Percentiles rank a stretch among this genome's conserved stretches.
Conservation (phyloP, 2,329 filamentous ascomycete genomes). For the Ophiostoma quercus region DNA sequence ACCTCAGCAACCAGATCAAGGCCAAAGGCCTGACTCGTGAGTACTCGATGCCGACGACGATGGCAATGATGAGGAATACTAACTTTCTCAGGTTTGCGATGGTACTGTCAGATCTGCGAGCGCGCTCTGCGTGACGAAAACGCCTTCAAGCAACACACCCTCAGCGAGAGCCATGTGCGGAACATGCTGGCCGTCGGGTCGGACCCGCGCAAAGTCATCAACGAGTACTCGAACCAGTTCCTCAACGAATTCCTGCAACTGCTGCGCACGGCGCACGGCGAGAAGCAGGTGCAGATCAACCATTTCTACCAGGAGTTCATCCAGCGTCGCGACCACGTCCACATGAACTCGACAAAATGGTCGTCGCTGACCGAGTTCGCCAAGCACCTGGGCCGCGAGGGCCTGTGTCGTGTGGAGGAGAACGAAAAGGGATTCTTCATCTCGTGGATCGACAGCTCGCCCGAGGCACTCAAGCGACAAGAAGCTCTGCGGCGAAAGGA, state of each 20-base stretch:
- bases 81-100: slow-evolving; percentile 65
- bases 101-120: slow-evolving; percentile 84
- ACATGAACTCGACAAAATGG: slow-evolving; percentile 94
- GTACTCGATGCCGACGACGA: slow-evolving; percentile 11
- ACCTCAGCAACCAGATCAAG: slow-evolving; percentile 87
- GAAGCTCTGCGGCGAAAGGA: slow-evolving; percentile 81
- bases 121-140: slow-evolving; percentile 73
- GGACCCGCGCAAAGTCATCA: slow-evolving; percentile 76
- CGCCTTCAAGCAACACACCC: slow-evolving; percentile 83
- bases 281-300: slow-evolving; percentile 85
- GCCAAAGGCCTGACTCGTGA: slow-evolving; percentile 52
- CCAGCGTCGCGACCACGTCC: slow-evolving; percentile 69
- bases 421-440: slow-evolving; percentile 80
- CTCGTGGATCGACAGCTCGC: slow-evolving; percentile 85
- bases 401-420: slow-evolving; percentile 86
- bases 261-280: slow-evolving; percentile 77
- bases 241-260: slow-evolving; percentile 72
- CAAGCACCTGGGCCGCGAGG: slow-evolving; percentile 78
- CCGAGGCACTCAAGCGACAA: slow-evolving; percentile 72
- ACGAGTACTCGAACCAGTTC: slow-evolving; percentile 74
- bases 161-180: slow-evolving; percentile 81
- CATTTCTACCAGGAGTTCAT: slow-evolving; percentile 96
- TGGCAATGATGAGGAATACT: background rate
- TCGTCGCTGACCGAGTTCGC: slow-evolving; percentile 82
- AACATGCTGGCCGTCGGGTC: slow-evolving; percentile 84